phyloP scores from a whole-genome alignment of 495 filamentous ascomycete species.

The Penicillium diatomitis region DNA sequence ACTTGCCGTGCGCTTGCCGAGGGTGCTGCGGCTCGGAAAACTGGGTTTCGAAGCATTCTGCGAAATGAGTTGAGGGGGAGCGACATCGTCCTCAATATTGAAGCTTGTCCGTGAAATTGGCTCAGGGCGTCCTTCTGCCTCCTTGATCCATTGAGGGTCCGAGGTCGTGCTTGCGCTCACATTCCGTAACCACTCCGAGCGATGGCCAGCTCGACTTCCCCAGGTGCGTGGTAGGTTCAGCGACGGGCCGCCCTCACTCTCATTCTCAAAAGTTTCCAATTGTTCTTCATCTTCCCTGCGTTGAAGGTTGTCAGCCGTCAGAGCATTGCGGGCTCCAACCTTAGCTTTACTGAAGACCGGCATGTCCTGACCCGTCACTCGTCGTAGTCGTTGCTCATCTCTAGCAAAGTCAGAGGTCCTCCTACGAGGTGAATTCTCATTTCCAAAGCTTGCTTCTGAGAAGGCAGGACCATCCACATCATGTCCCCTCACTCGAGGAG shows the following conservation, averaged over 20 bases:
- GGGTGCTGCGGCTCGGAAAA: constrained; percentile 7
- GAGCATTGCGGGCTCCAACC: constrained; percentile 21
- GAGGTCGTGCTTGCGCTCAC: constrained; percentile 19
- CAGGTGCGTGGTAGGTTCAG: constrained; percentile 49
- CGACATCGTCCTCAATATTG: constrained; percentile 5
- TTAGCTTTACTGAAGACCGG: constrained; percentile 40
- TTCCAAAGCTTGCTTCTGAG: constrained; percentile 18
- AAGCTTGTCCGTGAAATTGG: constrained; percentile 4
- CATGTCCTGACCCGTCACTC: constrained; percentile 33
- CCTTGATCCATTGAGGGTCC: constrained; percentile 14
- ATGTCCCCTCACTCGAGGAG: constrained; percentile 15
- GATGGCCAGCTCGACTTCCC: constrained; percentile 45
- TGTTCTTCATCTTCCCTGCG: constrained; percentile 30
- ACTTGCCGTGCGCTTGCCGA: constrained; percentile 17
- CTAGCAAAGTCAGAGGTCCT: constrained; percentile 28
- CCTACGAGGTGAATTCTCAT: constrained; percentile 22
- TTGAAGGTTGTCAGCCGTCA: constrained; percentile 40
- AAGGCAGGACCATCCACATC: constrained; percentile 11
- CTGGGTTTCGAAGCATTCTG: constrained; percentile 9
- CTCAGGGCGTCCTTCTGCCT: constrained; percentile 1
- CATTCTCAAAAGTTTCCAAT: constrained; percentile 2
- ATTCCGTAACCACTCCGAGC: constrained; percentile 46
- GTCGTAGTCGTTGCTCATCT: constrained; percentile 38
- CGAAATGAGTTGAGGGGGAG: constrained; percentile 10
- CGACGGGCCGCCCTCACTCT: constrained; percentile 33